phyloP scores from a whole-genome alignment of 176 grass and related monocot species.

The Musa beccarii region DNA sequence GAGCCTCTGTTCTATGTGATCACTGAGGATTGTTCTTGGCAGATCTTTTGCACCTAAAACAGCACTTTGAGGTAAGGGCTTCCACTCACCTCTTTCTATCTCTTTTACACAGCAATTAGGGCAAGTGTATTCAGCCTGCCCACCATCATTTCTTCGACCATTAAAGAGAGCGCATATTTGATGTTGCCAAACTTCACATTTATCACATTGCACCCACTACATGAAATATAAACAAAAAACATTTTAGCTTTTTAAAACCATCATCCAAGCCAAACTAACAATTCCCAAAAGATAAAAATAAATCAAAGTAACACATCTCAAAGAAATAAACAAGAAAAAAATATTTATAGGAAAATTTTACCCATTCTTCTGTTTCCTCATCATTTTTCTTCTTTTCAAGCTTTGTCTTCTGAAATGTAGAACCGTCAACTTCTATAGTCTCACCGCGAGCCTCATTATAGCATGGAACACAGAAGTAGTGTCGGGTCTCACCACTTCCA shows the following conservation, averaged over 20 bases:
- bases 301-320: neutral
- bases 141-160: constrained; percentile 94
- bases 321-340: neutral
- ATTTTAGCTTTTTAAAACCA: neutral
- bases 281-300: neutral
- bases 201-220: constrained; percentile 99
- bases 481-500: constrained; percentile 75
- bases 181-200: constrained; percentile 98
- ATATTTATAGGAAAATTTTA: constrained; percentile 21
- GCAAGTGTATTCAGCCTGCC: constrained; percentile 97
- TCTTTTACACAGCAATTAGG: constrained; percentile 89
- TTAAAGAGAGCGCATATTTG: constrained; percentile 98
- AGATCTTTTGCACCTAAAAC: constrained; percentile 99
- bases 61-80: constrained; percentile 86
- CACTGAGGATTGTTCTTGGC: constrained; percentile 86
- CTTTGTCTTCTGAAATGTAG: constrained; percentile 45
- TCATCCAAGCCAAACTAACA: neutral
- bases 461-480: constrained; percentile 84
- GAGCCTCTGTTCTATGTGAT: constrained; percentile 91
- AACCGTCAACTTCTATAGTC: constrained; percentile 73
- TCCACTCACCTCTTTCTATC: constrained; percentile 66
- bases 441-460: constrained; percentile 93
- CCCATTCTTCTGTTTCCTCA: constrained; percentile 99
- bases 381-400: constrained; percentile 97
- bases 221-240: constrained; percentile 4